Percentiles rank a stretch among this genome's conserved stretches.
phyloP scores from a whole-genome alignment of 2,329 filamentous ascomycete species.

The Neofusicoccum laricinum region DNA sequence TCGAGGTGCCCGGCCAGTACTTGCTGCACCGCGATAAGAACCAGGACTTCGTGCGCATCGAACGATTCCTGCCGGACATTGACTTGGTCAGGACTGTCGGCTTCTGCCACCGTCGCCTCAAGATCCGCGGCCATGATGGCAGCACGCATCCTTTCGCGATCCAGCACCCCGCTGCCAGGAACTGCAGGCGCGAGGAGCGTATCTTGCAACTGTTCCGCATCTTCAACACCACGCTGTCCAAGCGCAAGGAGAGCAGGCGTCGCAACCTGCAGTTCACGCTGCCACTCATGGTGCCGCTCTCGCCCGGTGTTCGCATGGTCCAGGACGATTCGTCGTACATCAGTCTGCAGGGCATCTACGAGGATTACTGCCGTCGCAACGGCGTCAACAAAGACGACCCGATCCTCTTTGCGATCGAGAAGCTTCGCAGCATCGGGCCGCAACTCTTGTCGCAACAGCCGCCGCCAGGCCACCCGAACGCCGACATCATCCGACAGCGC shows the following conservation, averaged over 20 bases:
- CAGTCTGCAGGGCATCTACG: slow-evolving; percentile 90
- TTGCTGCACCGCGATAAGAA: slow-evolving; percentile 98
- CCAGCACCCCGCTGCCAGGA: slow-evolving; percentile 88
- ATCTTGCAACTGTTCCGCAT: slow-evolving; percentile 96
- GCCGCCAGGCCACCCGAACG: not conserved
- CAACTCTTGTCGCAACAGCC: slow-evolving; percentile 26
- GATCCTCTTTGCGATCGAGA: slow-evolving; percentile 92
- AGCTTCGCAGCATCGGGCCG: slow-evolving; percentile 66
- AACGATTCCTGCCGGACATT: slow-evolving; percentile 92
- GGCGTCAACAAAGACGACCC: slow-evolving; percentile 93
- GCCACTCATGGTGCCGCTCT: slow-evolving; percentile 91
- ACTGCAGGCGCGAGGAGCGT: slow-evolving; percentile 89
- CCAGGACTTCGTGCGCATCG: slow-evolving; percentile 95
- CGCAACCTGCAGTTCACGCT: slow-evolving; percentile 95
- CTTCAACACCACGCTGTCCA: slow-evolving; percentile 86
- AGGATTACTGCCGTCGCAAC: slow-evolving; percentile 88
- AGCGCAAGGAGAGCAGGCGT: slow-evolving; percentile 91
- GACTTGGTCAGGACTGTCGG: slow-evolving; percentile 89
- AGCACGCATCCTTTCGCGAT: slow-evolving; percentile 96
- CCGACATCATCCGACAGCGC: slow-evolving; percentile 48
- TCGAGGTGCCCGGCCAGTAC: slow-evolving; percentile 97
- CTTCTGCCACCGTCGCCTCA: slow-evolving; percentile 86
- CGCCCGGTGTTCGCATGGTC: slow-evolving; percentile 90
- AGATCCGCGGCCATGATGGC: slow-evolving; percentile 95
- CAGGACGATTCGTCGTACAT: slow-evolving; percentile 95